Evolutionary conservation across 305 asterid genomes (phyloP), one percentile per base, ranked within the genome.

Genomic region (Euphrasia arctica): DNA sequence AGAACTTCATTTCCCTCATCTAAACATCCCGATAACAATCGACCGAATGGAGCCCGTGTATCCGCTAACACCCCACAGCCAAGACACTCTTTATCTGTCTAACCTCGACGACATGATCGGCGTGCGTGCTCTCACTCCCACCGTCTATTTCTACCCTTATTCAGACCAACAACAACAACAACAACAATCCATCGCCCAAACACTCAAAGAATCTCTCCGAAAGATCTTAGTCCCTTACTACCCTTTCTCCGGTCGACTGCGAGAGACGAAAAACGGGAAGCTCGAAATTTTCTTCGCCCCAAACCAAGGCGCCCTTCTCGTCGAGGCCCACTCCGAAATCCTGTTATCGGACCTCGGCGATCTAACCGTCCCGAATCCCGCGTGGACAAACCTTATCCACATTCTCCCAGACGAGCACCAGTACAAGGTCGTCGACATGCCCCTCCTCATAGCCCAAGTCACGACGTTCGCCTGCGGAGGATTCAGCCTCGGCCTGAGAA

Each of bases 71-170:
- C 65, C 64, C 15, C 54, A 72, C 42, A 52, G 74, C 42, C 83
- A 72, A n/a, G 77, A 78, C 11, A 72, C 58, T 62, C 95, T 88
- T 15, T 91, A 88, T 79, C 94, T 91, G 79, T 88, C 98, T 5
- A 91, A 91, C 72, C 94, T 91, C 7, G 98, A 91, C 67, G 86
- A 83, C 76, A 83, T 83, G 89, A 59, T 83, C 63, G 89, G 98
- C 9, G 80, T 80, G 9, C 94, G 95, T 6, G 90, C 78, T 67
- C 85, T 88, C 71, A 91, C 98, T 49, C 98, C 95, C 5, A 88
- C 95, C 0, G 76, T 86, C 15, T 88, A 86, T 75, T 91, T 91
- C 50, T 91, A 85, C 73, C 74, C 62, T 25, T 39, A 39, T 7
- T 72, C 79, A 3, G 41, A 68, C 36, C 60, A 59, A 4, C 67